phyloP scores from a whole-genome alignment of 768 basidiomycete species.

The Lentinus brumalis region DNA sequence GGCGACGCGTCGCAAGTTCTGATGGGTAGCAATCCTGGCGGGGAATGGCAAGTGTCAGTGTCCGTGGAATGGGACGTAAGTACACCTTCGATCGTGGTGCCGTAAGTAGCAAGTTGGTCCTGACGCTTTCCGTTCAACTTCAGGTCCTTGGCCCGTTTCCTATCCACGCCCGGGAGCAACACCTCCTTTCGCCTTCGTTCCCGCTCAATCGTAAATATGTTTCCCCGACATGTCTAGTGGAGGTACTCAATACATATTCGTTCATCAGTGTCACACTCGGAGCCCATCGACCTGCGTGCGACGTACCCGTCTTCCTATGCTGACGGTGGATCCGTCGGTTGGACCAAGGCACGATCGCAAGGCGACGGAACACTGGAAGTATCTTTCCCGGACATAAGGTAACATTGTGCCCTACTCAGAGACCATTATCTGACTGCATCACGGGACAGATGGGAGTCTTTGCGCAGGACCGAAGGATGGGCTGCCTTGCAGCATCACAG shows the following conservation, averaged over 20 bases:
- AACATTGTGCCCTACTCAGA: neutral
- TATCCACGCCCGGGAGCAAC: constrained; percentile 81
- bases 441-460: constrained; percentile 60
- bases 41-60: constrained; percentile 24
- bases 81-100: neutral
- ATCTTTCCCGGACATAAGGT: constrained; percentile 68
- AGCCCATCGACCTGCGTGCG: constrained; percentile 47
- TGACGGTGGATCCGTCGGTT: constrained; percentile 59
- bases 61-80: constrained; percentile 32
- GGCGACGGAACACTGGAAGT: constrained; percentile 54
- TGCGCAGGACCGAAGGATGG: constrained; percentile 85
- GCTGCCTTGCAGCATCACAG: constrained; percentile 81
- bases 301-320: constrained; percentile 71
- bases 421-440: neutral
- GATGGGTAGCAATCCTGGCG: neutral
- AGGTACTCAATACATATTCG: constrained; percentile 7
- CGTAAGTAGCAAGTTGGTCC: neutral
- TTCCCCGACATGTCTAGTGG: constrained; percentile 1
- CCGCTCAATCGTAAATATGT: constrained; percentile 61
- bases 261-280: constrained; percentile 43
- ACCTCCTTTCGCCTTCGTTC: constrained; percentile 77
- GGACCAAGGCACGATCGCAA: constrained; percentile 49
- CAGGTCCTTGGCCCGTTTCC: constrained; percentile 85
- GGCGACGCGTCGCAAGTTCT: neutral
- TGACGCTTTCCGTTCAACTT: too few relatives aligned